Conservation (phyloP, 1,284 basidiomycete genomes). For the Moniliophthora roreri region DNA sequence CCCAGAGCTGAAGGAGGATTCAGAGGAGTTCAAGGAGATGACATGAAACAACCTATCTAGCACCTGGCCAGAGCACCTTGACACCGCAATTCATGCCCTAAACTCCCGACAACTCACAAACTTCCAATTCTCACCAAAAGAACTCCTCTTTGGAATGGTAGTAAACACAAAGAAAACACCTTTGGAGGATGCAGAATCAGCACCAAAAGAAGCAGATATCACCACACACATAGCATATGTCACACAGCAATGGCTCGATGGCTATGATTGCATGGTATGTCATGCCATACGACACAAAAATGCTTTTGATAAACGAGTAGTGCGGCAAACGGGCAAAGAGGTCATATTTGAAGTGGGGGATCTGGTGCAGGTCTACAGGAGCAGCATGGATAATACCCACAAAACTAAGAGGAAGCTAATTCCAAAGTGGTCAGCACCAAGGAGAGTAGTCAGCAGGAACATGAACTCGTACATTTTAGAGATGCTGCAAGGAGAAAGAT, state of each 20-base stretch:
- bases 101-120: conserved; percentile 23
- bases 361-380: conserved; percentile 30
- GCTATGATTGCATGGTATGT: conserved; percentile 16
- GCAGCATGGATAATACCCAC: conserved; percentile 27
- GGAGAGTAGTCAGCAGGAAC: conserved; percentile 12
- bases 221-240: conserved; percentile 21
- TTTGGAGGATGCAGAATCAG: neutral
- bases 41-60: conserved; percentile 11
- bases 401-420: conserved; percentile 24
- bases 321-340: conserved; percentile 13
- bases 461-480: conserved; percentile 21
- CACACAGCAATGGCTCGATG: conserved; percentile 24
- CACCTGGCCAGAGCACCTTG: conserved; percentile 30
- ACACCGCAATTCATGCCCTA: conserved; percentile 24
- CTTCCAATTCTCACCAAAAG: conserved; percentile 24
- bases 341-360: conserved; percentile 25
- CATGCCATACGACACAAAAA: conserved; percentile 23
- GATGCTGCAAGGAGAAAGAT: conserved; percentile 13
- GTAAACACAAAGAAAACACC: conserved; percentile 21
- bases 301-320: conserved; percentile 24
- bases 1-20: conserved; percentile 23
- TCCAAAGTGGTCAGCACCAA: conserved; percentile 24
- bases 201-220: conserved; percentile 4
- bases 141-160: conserved; percentile 22
- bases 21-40: conserved; percentile 20